phyloP scores from a whole-genome alignment of 2,329 filamentous ascomycete species.

The Aspergillus pseudoviridinutans region DNA sequence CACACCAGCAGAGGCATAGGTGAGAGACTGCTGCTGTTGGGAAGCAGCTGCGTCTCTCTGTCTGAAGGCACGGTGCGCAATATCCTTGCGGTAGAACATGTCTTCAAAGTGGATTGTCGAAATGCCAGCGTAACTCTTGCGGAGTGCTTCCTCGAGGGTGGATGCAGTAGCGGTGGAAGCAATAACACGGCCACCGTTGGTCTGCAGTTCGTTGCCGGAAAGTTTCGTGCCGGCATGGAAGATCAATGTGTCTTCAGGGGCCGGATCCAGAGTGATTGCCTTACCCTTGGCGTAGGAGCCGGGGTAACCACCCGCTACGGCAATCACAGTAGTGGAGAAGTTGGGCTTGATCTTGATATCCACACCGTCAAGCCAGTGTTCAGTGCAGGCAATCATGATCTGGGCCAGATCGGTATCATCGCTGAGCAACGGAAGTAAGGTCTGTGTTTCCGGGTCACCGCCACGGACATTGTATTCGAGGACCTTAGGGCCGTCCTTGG shows the following conservation, averaged over 20 bases:
- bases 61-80: conserved; percentile 65
- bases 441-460: conserved; percentile 89
- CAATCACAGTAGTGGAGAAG: conserved; percentile 88
- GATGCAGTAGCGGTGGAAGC: conserved; percentile 77
- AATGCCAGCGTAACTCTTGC: conserved; percentile 82
- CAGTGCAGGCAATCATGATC: conserved; percentile 80
- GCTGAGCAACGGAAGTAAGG: conserved; percentile 72
- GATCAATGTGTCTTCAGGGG: conserved; percentile 60
- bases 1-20: conserved; percentile 89
- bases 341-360: conserved; percentile 63
- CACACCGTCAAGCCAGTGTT: conserved; percentile 68
- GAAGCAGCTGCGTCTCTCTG: conserved; percentile 24
- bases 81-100: conserved; percentile 91
- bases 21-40: conserved; percentile 50
- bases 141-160: conserved; percentile 76
- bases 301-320: conserved; percentile 88
- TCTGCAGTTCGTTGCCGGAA: conserved; percentile 61
- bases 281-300: conserved; percentile 78
- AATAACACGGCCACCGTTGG: conserved; percentile 86
- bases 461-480: conserved; percentile 93
- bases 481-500: conserved; percentile 71
- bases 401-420: conserved; percentile 78
- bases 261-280: conserved; percentile 54
- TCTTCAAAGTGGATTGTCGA: conserved; percentile 75
- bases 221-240: conserved; percentile 90